These are phyloP conservation scores for Boechera stricta DNA, from an alignment of 345 rosid genomes.

Conservation along the genomic window DNA sequence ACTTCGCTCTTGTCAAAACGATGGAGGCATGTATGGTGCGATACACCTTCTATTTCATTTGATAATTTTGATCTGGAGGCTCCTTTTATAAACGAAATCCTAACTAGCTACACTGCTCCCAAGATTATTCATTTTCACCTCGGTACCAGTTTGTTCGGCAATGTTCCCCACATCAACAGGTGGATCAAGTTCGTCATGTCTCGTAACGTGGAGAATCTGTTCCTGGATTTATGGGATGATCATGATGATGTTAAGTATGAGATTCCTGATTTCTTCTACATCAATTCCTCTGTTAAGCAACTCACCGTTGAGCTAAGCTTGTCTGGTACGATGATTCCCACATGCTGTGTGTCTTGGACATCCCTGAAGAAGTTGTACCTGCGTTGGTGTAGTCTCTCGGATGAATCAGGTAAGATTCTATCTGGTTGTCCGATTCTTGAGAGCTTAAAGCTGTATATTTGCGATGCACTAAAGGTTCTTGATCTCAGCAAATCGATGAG, in stretches of 20 bases:
- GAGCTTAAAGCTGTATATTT: not conserved
- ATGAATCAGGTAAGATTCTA: slow-evolving; percentile 9
- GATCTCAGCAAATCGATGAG: slow-evolving; percentile 22
- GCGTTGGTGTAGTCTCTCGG: not conserved
- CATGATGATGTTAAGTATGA: not conserved
- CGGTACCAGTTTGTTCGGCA: not conserved
- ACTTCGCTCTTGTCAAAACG: not conserved
- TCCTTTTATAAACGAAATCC: not conserved
- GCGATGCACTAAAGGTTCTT: not conserved
- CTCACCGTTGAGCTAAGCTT: not conserved
- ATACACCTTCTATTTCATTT: slow-evolving; percentile 9
- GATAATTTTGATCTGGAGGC: not conserved
- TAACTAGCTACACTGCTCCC: not conserved
- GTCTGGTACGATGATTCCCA: not conserved
- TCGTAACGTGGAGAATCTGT: slow-evolving; percentile 15
- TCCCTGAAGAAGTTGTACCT: not conserved
- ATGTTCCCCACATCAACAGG: not conserved
- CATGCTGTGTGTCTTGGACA: slow-evolving; percentile 11
- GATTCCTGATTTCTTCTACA: not conserved
- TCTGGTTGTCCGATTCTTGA: slow-evolving; percentile 26
- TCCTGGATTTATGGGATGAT: not conserved
- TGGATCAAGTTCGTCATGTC: slow-evolving; percentile 20
- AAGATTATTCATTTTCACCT: not conserved
- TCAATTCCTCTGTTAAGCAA: slow-evolving; percentile 11
- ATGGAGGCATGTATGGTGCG: slow-evolving; percentile 26